A percentile compares a stretch with the other conserved stretches of the same genome.
phyloP scores from a whole-genome alignment of 2,329 filamentous ascomycete genomes.

The Fusarium liriodendri region DNA sequence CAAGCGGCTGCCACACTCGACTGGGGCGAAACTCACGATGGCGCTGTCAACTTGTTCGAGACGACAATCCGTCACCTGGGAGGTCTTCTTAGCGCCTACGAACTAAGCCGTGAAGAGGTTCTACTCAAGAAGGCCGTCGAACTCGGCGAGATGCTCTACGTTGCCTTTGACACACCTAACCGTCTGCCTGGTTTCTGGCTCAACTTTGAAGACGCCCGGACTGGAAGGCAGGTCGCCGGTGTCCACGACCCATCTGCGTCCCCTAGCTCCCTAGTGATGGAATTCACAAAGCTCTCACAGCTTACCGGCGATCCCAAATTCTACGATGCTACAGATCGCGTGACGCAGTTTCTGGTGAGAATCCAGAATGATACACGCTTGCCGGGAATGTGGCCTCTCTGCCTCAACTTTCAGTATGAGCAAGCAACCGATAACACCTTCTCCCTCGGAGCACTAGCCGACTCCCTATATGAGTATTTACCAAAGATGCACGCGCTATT shows the following conservation, averaged over 20 bases:
- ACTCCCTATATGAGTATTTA: slow-evolving; percentile 71
- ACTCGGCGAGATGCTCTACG: slow-evolving; percentile 65
- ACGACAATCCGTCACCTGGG: slow-evolving; percentile 67
- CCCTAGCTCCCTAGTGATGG: slow-evolving; percentile 74
- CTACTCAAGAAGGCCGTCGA: slow-evolving; percentile 63
- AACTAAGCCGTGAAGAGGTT: slow-evolving; percentile 57
- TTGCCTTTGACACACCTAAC: slow-evolving; percentile 66
- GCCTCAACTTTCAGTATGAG: slow-evolving; percentile 69
- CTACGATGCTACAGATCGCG: slow-evolving; percentile 80
- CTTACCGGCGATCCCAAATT: slow-evolving; percentile 78
- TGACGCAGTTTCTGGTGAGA: slow-evolving; percentile 75
- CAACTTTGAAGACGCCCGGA: slow-evolving; percentile 55
- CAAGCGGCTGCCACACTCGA: slow-evolving; percentile 61
- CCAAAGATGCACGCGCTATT: slow-evolving; percentile 74
- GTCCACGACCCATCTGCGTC: slow-evolving; percentile 60
- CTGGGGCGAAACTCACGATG: slow-evolving; percentile 59
- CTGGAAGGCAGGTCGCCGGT: slow-evolving; percentile 61
- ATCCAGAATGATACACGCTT: slow-evolving; percentile 75
- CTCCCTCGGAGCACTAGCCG: slow-evolving; percentile 65
- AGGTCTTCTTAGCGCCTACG: slow-evolving; percentile 63
- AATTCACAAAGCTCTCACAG: slow-evolving; percentile 81
- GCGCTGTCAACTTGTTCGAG: slow-evolving; percentile 64
- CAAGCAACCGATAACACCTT: slow-evolving; percentile 60
- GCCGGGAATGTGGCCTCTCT: slow-evolving; percentile 81
- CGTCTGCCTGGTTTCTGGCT: slow-evolving; percentile 61